Percentiles rank a stretch among this genome's conserved stretches.
phyloP scores from a whole-genome alignment of 2,329 filamentous ascomycete species.

The Talaromyces marneffei region DNA sequence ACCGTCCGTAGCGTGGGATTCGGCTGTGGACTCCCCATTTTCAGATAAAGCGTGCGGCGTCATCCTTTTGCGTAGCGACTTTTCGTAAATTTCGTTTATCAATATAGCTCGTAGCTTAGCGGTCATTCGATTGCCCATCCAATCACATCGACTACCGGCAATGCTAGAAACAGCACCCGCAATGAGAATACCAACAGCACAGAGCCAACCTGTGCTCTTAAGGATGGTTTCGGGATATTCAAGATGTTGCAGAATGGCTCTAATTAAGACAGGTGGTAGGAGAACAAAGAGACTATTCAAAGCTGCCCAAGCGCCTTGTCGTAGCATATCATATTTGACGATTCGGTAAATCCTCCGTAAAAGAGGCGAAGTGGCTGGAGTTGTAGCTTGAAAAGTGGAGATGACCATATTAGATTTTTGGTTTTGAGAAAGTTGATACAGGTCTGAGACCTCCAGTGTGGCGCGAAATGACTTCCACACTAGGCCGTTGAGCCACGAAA shows the following conservation, averaged over 20 bases:
- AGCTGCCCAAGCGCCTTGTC: background rate
- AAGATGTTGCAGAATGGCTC: background rate
- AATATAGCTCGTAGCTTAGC: background rate
- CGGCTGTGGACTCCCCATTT: background rate
- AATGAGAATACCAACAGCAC: background rate
- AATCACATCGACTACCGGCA: background rate
- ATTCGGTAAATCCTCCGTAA: background rate
- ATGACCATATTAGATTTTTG: background rate
- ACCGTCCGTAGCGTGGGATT: background rate
- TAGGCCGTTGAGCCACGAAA: background rate
- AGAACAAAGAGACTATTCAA: background rate
- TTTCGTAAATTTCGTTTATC: slow-evolving; percentile 4
- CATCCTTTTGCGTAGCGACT: background rate
- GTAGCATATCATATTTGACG: background rate
- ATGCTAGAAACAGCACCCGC: background rate
- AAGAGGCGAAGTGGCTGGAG: background rate
- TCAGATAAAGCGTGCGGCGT: background rate
- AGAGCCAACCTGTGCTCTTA: background rate
- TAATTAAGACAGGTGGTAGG: background rate
- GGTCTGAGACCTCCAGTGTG: background rate
- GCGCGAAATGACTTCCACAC: background rate
- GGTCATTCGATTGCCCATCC: background rate
- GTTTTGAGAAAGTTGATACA: background rate
- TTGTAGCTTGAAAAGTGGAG: background rate
- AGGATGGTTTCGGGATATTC: background rate